Base-by-base conservation (phyloP, 768 basidiomycete species). In the Cytidiella melzeri region DNA sequence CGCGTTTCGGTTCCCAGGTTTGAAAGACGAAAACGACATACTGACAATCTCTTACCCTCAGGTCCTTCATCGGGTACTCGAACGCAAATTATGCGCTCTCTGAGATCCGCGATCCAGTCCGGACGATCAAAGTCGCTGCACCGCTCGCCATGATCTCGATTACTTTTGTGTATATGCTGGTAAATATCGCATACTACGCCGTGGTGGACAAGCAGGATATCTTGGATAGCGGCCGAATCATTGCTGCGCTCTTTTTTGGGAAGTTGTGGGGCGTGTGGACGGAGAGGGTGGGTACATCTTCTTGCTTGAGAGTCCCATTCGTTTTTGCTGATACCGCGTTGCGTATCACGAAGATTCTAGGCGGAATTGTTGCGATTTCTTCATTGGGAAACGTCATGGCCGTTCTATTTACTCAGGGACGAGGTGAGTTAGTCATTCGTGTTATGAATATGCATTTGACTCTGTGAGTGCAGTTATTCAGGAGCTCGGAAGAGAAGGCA, bases 201-300 rank as follows among this genome's bases (percentile, higher is more conserved):
- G 87, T 80, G 3, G 81, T 89, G 3, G 80, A 81, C 10, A 85
- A 83, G 59, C 66, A 69, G 5, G 84, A 87, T 52, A 87, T 90
- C 37, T 60, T 84, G 1, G 69, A 65, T n/a, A 81, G 83, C 34
- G 72, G 77, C 2, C 70, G 77, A 18, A 81, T 86, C 44, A 76
- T 84, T n/a, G 87, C 84, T 2, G 84, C 85, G 0, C 61, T 87
- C 26, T 88, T 85, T 65, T 89, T 90, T 59, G 73, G 85, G 42
- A 84, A 84, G 63, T 61, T 90, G 5, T 88, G 79, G 61, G 87
- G 86, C 0, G 69, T 74, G 0, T 64, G 71, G 0, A 79, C 80
- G 0, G 84, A 84, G 57, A 72, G 71, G 59, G 84, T 84, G 42
- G 13, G 69, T 52, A 0, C 2, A 4, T 5, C 28, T 25, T 37